Percentiles rank a stretch among this genome's conserved stretches.
Conservation (phyloP, 2,329 filamentous ascomycete genomes). For the Aspergillus fumigatus region DNA sequence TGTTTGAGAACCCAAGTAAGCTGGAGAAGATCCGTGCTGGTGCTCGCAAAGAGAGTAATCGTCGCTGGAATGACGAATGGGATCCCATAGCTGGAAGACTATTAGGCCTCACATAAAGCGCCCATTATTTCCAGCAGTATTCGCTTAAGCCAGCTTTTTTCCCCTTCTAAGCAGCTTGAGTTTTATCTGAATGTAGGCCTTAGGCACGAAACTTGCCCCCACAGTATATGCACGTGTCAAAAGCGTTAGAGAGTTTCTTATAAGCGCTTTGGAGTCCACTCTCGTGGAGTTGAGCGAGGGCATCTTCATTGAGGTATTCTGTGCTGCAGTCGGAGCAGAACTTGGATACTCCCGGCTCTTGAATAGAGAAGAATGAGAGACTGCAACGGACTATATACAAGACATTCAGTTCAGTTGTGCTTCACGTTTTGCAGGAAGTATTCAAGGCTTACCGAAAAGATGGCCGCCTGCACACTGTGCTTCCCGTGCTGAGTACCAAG, state of each 20-base stretch:
- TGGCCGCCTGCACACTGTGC: slow-evolving; percentile 50
- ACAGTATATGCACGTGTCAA: slow-evolving; percentile 35
- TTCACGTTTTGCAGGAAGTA: neutral
- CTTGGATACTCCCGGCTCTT: slow-evolving; percentile 51
- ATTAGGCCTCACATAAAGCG: slow-evolving; percentile 47
- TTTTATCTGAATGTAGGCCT: neutral
- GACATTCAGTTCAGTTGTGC: slow-evolving; percentile 6
- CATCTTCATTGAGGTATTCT: slow-evolving; percentile 46
- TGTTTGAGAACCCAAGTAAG: slow-evolving; percentile 58
- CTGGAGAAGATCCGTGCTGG: slow-evolving; percentile 62
- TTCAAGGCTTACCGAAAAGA: slow-evolving; percentile 41
- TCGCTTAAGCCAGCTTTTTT: neutral
- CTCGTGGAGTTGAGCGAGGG: slow-evolving; percentile 17
- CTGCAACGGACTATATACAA: slow-evolving; percentile 47
- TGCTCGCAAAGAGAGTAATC: slow-evolving; percentile 66
- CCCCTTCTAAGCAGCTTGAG: neutral
- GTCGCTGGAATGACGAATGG: slow-evolving; percentile 93
- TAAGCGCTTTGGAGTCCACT: slow-evolving; percentile 17
- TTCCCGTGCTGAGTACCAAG: slow-evolving; percentile 44
- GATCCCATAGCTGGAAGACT: slow-evolving; percentile 72
- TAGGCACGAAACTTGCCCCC: slow-evolving; percentile 30
- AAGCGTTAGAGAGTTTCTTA: slow-evolving; percentile 24
- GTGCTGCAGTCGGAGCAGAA: slow-evolving; percentile 50
- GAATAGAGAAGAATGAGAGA: slow-evolving; percentile 52
- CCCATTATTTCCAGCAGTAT: neutral